Conservation (phyloP, 148 eudicot genomes). For the Gaultheria prostrata region DNA sequence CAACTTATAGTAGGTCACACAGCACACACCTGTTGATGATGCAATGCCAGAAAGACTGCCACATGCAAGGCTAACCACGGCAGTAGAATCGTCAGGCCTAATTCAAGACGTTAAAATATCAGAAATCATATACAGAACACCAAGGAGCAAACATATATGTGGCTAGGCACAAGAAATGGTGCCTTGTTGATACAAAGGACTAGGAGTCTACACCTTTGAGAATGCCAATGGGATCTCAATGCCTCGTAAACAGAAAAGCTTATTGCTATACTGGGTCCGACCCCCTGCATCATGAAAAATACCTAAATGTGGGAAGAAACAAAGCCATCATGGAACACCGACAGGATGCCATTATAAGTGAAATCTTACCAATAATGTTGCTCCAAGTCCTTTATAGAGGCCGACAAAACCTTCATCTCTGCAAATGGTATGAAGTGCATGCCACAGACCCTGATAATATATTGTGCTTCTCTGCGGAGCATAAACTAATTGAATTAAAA, state of each 20-base stretch:
- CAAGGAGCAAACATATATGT: constrained; percentile 2
- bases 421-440: constrained; percentile 72
- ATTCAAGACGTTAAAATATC: constrained; percentile 14
- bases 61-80: constrained; percentile 62
- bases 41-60: constrained; percentile 77
- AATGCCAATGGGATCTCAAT: constrained; percentile 62
- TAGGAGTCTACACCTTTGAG: constrained; percentile 49
- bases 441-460: constrained; percentile 77
- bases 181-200: constrained; percentile 3
- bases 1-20: neutral
- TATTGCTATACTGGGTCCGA: constrained; percentile 89
- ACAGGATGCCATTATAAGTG: neutral
- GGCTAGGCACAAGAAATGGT: neutral
- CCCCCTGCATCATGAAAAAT: constrained; percentile 53
- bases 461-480: constrained; percentile 56
- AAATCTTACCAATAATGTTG: constrained; percentile 71
- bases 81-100: constrained; percentile 68
- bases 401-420: constrained; percentile 79
- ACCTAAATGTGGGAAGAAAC: constrained; percentile 2
- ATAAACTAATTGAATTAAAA: neutral
- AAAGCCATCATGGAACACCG: neutral
- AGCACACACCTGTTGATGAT: constrained; percentile 63
- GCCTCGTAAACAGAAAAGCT: constrained; percentile 83
- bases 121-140: constrained; percentile 6
- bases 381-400: constrained; percentile 83